Conservation (phyloP, 768 basidiomycete genomes). For the Termitomyces sp. region DNA sequence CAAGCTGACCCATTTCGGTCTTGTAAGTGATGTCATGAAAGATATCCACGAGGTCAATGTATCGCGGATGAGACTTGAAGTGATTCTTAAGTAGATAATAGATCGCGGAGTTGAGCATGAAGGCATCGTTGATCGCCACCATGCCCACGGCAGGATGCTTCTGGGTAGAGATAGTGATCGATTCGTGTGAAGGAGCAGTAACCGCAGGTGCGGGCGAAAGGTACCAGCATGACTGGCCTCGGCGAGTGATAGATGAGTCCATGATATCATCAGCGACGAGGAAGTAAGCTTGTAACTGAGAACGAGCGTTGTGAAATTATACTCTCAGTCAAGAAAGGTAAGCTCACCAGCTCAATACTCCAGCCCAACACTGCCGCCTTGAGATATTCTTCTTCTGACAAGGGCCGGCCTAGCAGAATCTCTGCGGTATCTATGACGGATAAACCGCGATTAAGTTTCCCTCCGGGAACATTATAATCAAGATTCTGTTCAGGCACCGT, state of each 20-base stretch:
- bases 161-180: constrained; percentile 7
- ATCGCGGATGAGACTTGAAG: constrained; percentile 76
- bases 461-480: constrained; percentile 92
- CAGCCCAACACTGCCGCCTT: constrained; percentile 88
- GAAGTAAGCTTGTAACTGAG: constrained; percentile 94
- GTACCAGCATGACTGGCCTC: constrained; percentile 97
- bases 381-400: constrained; percentile 84
- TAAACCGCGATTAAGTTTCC: constrained; percentile 95
- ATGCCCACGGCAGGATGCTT: constrained; percentile 51
- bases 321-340: background rate
- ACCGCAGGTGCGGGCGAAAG: constrained; percentile 24
- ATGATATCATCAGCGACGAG: constrained; percentile 97
- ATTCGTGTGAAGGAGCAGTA: constrained; percentile 13
- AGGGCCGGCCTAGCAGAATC: constrained; percentile 67
- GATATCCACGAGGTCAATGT: constrained; percentile 84
- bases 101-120: constrained; percentile 94
- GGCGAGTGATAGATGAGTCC: constrained; percentile 90
- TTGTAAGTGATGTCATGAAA: constrained; percentile 89
- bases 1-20: constrained; percentile 94
- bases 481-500: constrained; percentile 51
- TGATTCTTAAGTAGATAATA: constrained; percentile 86
- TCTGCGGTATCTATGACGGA: constrained; percentile 91
- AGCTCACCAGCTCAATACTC: constrained; percentile 87
- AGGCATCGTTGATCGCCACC: constrained; percentile 93
- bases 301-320: background rate